These are phyloP conservation scores for Trichophyton rubrum DNA, from an alignment of 2,329 filamentous ascomycete species.

Conservation along the genomic window DNA sequence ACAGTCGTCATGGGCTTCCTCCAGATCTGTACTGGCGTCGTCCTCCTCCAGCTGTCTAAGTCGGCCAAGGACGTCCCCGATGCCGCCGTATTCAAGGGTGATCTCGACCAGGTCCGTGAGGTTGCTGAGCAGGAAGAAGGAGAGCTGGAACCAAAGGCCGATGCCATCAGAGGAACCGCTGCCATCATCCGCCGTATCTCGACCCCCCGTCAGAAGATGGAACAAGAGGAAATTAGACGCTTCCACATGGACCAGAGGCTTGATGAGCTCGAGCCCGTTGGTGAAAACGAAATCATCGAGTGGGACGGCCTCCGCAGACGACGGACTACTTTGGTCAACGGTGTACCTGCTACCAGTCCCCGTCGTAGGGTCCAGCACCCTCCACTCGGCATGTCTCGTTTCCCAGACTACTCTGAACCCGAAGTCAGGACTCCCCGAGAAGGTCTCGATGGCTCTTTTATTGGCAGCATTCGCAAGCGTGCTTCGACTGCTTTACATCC, in stretches of 20 bases:
- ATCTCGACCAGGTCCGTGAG: conserved; percentile 87
- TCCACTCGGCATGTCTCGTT: conserved; percentile 75
- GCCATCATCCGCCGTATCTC: conserved; percentile 80
- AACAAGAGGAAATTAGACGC: conserved; percentile 64
- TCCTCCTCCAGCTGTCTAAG: conserved; percentile 90
- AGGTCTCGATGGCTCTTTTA: conserved; percentile 24
- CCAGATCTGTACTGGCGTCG: conserved; percentile 83
- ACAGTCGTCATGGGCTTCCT: conserved; percentile 91
- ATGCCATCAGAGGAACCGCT: conserved; percentile 82
- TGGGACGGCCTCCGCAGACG: conserved; percentile 84
- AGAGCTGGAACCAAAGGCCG: conserved; percentile 92
- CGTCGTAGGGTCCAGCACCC: conserved; percentile 48
- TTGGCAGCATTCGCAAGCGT: conserved; percentile 28
- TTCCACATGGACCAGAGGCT: conserved; percentile 64
- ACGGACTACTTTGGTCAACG: conserved; percentile 43
- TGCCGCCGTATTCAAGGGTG: conserved; percentile 77
- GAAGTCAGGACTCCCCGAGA: conserved; percentile 20
- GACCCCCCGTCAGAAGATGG: conserved; percentile 59
- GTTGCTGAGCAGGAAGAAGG: conserved; percentile 91
- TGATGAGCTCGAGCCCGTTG: conserved; percentile 60
- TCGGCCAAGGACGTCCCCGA: conserved; percentile 96
- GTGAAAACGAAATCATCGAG: conserved; percentile 69
- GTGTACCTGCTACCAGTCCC: conserved; percentile 29
- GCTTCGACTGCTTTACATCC: conserved; percentile 27
- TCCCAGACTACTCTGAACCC: conserved; percentile 56